These are phyloP conservation scores for Lumnitzera littorea DNA, from an alignment of 345 rosid genomes.

Conservation along the genomic window DNA sequence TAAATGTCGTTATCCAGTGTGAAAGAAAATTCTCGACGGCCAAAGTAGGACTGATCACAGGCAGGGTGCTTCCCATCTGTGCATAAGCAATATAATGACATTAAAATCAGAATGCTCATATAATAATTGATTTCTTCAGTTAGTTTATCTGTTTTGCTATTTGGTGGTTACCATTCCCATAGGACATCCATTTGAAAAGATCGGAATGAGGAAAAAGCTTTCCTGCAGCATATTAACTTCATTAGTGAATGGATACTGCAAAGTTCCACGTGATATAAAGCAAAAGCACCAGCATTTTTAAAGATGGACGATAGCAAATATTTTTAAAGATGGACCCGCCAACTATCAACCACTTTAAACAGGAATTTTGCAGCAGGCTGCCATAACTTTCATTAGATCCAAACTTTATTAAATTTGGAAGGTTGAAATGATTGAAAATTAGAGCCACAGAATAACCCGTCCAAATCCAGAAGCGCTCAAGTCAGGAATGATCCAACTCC, in stretches of 20 bases:
- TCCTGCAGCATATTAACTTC: constrained; percentile 39
- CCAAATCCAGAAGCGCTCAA: too few relatives aligned
- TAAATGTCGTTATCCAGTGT: constrained; percentile 72
- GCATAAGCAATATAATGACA: constrained; percentile 5
- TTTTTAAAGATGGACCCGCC: too few relatives aligned
- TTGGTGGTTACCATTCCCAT: constrained; percentile 67
- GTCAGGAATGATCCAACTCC: too few relatives aligned
- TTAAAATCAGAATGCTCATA: neutral
- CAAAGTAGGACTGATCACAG: constrained; percentile 63
- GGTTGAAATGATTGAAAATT: too few relatives aligned
- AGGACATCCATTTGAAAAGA: constrained; percentile 78
- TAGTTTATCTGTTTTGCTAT: neutral
- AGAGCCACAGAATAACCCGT: too few relatives aligned
- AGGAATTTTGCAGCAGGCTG: too few relatives aligned
- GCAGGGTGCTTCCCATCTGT: constrained; percentile 94
- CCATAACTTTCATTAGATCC: too few relatives aligned
- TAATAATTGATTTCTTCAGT: neutral
- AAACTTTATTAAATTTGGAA: too few relatives aligned
- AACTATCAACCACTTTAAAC: too few relatives aligned
- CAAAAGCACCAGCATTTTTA: neutral
- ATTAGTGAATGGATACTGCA: neutral
- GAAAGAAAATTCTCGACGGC: constrained; percentile 81
- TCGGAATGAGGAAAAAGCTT: constrained; percentile 75
- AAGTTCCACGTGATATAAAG: neutral
- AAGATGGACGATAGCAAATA: too few relatives aligned